Conservation (phyloP, 2,329 filamentous ascomycete genomes). For the Acarospora socialis region DNA sequence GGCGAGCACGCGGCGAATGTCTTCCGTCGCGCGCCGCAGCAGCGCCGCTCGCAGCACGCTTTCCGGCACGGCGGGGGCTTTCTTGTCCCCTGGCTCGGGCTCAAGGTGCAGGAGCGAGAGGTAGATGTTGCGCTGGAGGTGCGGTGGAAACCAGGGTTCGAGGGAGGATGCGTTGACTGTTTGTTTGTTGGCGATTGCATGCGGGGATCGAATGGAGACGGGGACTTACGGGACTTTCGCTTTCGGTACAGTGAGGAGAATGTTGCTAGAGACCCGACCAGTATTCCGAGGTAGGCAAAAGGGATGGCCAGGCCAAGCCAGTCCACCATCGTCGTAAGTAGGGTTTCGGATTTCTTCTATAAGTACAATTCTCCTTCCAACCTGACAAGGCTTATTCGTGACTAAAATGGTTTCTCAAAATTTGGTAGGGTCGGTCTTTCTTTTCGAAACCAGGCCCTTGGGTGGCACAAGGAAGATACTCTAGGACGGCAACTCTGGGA, state of each 20-base stretch:
- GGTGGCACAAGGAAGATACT: too few relatives aligned
- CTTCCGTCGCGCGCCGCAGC: slow-evolving; percentile 75
- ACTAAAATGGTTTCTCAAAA: too few relatives aligned
- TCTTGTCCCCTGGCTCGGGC: slow-evolving; percentile 48
- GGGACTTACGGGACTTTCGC: slow-evolving; percentile 61
- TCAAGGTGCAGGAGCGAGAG: slow-evolving; percentile 77
- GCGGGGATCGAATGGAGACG: neutral
- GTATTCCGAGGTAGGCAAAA: slow-evolving; percentile 75
- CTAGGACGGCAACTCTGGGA: too few relatives aligned
- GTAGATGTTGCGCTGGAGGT: slow-evolving; percentile 89
- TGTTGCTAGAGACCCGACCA: slow-evolving; percentile 75
- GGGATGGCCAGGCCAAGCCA: slow-evolving; percentile 79
- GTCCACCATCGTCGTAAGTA: slow-evolving; percentile 42
- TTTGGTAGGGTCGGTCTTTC: too few relatives aligned
- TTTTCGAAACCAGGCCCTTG: too few relatives aligned
- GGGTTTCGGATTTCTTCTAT: too few relatives aligned
- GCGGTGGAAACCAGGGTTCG: slow-evolving; percentile 84
- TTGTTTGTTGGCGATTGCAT: slow-evolving; percentile 11
- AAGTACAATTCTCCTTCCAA: too few relatives aligned
- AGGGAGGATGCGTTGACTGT: slow-evolving; percentile 67
- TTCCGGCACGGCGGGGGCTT: slow-evolving; percentile 59
- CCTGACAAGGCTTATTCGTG: too few relatives aligned
- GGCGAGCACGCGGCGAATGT: slow-evolving; percentile 82
- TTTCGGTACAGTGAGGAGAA: slow-evolving; percentile 91
- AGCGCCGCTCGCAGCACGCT: slow-evolving; percentile 78